Conservation (phyloP, 148 eudicot species). For the Silene latifolia region DNA sequence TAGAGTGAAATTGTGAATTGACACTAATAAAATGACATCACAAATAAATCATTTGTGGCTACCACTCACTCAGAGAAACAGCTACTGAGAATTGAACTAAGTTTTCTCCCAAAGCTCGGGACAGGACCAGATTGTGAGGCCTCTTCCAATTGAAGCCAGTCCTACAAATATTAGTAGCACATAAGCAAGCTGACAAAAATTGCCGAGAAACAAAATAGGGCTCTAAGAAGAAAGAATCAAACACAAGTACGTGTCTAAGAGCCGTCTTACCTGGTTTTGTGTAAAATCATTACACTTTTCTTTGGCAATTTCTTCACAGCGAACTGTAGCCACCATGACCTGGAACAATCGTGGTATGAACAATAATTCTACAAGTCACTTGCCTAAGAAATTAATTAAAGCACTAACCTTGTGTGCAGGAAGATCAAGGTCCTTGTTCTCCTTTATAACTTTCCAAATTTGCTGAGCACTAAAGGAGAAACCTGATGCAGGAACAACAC, state of each 20-base stretch:
- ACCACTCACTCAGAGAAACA: constrained; percentile 68
- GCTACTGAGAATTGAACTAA: constrained; percentile 59
- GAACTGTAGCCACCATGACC: constrained; percentile 99
- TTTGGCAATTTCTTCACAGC: constrained; percentile 93
- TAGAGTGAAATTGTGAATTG: no score
- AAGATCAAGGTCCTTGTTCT: constrained; percentile 92
- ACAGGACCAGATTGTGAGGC: constrained; percentile 58
- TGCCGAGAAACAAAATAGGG: neutral
- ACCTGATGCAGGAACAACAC: constrained; percentile 96
- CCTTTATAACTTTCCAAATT: constrained; percentile 89
- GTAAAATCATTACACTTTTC: constrained; percentile 57
- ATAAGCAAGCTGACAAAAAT: neutral
- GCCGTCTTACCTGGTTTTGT: constrained; percentile 53
- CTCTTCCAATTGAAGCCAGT: constrained; percentile 71
- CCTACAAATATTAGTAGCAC: constrained; percentile 41
- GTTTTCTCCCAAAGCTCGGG: constrained; percentile 76
- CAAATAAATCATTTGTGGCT: neutral
- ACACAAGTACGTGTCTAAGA: neutral
- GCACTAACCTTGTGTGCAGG: constrained; percentile 83
- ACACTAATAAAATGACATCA: neutral
- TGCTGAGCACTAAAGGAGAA: constrained; percentile 96
- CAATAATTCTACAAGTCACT: neutral
- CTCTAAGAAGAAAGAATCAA: neutral
- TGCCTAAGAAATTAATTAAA: neutral
- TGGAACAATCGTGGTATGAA: constrained; percentile 16